phyloP scores from a whole-genome alignment of 2,329 filamentous ascomycete genomes.

The Aspergillus amoenus region DNA sequence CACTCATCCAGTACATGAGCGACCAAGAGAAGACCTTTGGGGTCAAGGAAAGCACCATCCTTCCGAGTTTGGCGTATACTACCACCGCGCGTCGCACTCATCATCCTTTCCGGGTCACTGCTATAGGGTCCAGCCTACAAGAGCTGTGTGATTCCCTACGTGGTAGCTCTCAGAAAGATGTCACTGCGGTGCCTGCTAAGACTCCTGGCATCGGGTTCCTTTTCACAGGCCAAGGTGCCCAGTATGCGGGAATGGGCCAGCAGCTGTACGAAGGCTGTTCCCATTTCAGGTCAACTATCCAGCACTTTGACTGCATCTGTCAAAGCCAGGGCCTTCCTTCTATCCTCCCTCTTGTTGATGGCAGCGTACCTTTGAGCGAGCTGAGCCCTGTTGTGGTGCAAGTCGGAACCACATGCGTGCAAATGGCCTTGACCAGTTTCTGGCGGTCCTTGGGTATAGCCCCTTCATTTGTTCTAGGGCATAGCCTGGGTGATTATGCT shows the following conservation, averaged over 20 bases:
- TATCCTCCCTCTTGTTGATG: slow-evolving; percentile 36
- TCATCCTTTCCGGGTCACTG: slow-evolving; percentile 34
- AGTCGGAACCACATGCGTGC: slow-evolving; percentile 38
- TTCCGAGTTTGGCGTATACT: slow-evolving; percentile 60
- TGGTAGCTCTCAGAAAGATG: slow-evolving; percentile 10
- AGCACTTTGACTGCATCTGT: slow-evolving; percentile 32
- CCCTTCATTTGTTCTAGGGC: slow-evolving; percentile 42
- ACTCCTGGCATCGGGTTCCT: slow-evolving; percentile 24
- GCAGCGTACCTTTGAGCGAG: slow-evolving; percentile 28
- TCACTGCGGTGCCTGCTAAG: slow-evolving; percentile 17
- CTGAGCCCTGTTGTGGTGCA: slow-evolving; percentile 31
- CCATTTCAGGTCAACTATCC: slow-evolving; percentile 32
- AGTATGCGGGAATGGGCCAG: slow-evolving; percentile 37
- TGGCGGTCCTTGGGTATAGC: slow-evolving; percentile 39
- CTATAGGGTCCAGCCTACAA: slow-evolving; percentile 22
- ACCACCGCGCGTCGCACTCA: slow-evolving; percentile 59
- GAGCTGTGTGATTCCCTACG: slow-evolving; percentile 11
- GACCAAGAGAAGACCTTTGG: slow-evolving; percentile 14
- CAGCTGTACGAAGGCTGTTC: slow-evolving; percentile 31
- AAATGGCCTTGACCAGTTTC: slow-evolving; percentile 41
- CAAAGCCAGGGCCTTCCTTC: slow-evolving; percentile 37
- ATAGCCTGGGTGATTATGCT: slow-evolving; percentile 45
- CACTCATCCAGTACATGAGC: slow-evolving; percentile 53
- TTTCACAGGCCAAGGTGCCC: slow-evolving; percentile 42
- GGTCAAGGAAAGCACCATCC: slow-evolving; percentile 46